Base-by-base conservation (phyloP, 1,284 basidiomycete genomes). In the Pterulicium gracile region DNA sequence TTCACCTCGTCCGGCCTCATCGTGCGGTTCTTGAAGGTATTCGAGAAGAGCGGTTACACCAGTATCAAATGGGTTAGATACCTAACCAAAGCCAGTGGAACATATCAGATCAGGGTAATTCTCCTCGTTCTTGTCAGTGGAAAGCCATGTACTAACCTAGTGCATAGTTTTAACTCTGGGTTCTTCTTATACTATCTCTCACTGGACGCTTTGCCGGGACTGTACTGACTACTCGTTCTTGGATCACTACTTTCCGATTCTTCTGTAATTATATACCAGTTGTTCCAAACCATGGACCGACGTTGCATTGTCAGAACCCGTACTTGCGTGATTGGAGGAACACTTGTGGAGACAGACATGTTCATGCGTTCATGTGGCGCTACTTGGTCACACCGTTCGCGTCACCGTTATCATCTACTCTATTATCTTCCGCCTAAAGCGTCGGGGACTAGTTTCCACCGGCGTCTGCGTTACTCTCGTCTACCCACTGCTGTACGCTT, bases 1-100 rank as follows among this genome's bases (percentile, higher is more conserved):
- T 93, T 97, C 65, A 98, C 95, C 0, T 78, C 94, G 3, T 97
- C 93, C 4, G 96, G 96, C 0, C 64, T 99, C 55, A 83, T 96
- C 45, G 96, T 99, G 14, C 79, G 95, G 42, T 99, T 97, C 74
- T 66, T 99, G 58, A 98, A 98, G 64, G 94, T 99, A 19, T 97
- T 96, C 57, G 96, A 98, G 70, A 96, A 93, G 74, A 81, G 75
- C 61, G 89, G 83, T 56, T 98, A 98, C 60, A 80, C 90, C 56
- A 89, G 86, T 53, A 80, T 93, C 52, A 94, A 94, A 62, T 95
- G 91, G 91, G 91, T 95, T 20, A 69, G 88, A 42, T 89, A 92
- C 60, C 73, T 93, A 49, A 92, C 89, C 22, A 91, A 90, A 62
- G 88, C 89, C 2, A 89, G 79, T 57, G 88, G 89, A 35, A 70